Evolutionary conservation across 2,329 filamentous ascomycete genomes (phyloP), one percentile per base, ranked within the genome.

Genomic region (Sarocladiaceae sp.): DNA sequence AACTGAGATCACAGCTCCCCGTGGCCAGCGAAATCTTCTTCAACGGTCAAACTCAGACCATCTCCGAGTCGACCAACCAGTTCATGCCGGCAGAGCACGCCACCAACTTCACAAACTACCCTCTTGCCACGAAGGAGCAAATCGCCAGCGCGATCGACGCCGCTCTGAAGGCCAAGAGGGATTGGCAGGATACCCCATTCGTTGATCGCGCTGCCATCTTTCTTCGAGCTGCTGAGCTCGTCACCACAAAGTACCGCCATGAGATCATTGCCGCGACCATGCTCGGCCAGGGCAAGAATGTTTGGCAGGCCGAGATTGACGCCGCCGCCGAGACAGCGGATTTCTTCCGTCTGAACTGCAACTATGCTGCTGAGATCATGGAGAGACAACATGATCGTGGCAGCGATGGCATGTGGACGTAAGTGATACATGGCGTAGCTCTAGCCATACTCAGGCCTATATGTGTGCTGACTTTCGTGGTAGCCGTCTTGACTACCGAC

Each of bases 281-380:
- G 83, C 77, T 96, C 28, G 94, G 93, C 55, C 93, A 99, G 73
- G 93, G 94, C 63, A 97, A 97, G 82, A 97, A 97, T 69, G 90
- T 90, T 44, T 97, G 91, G 91, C 93, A 99, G 72, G 93, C 94
- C n/a, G 93, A 99, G 78, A 97, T 97, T 58, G 93, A 97, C 70
- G 82, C 92, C 35, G 93, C 93, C 17, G 93, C 93, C 8, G 94
- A 99, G 77, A 73, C 96, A 61, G 87, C 83, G 60, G 93, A 99
- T 68, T 97, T 97, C 72, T 76, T 97, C 66, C 84, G 91, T 65
- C 96, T 97, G 77, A 94, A 94, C 65, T 92, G 97, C 51, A 84
- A 92, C 68, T 97, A 94, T 65, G 93, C 93, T 25, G 87, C 96
- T 72, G 89, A 97, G 66, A 75, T 96, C 52, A 96, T 97, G 67